phyloP scores from a whole-genome alignment of 306 rosid genomes.

The Alnus glutinosa region DNA sequence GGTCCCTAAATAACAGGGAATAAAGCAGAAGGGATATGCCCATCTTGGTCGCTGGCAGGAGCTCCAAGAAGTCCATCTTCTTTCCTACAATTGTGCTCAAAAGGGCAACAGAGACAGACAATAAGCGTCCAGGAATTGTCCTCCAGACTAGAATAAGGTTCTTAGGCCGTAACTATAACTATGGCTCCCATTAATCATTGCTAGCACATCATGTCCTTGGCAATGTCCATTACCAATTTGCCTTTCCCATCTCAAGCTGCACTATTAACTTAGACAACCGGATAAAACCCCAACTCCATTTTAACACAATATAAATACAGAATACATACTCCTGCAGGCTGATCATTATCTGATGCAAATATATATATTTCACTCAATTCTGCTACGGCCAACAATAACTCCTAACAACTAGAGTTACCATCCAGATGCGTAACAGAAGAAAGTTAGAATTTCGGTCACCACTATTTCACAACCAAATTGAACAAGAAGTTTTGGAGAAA shows the following conservation, averaged over 20 bases:
- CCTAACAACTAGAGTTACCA: not conserved
- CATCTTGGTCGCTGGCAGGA: not conserved
- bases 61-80: not conserved
- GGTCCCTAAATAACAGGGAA: not conserved
- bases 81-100: not conserved
- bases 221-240: not conserved
- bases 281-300: not conserved
- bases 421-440: not conserved
- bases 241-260: not conserved
- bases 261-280: not conserved
- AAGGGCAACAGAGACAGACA: not conserved
- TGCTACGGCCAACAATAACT: not conserved
- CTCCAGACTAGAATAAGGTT: not conserved
- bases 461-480: not conserved
- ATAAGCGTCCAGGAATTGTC: not conserved
- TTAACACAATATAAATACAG: not conserved
- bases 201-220: not conserved
- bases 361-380: not conserved
- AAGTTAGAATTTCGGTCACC: not conserved
- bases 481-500: slow-evolving; percentile 13
- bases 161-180: not conserved
- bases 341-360: not conserved
- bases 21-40: not conserved
- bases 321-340: not conserved
- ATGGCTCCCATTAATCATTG: not conserved